phyloP scores from a whole-genome alignment of 306 rosid genomes.

The Citrullus mucosospermus region DNA sequence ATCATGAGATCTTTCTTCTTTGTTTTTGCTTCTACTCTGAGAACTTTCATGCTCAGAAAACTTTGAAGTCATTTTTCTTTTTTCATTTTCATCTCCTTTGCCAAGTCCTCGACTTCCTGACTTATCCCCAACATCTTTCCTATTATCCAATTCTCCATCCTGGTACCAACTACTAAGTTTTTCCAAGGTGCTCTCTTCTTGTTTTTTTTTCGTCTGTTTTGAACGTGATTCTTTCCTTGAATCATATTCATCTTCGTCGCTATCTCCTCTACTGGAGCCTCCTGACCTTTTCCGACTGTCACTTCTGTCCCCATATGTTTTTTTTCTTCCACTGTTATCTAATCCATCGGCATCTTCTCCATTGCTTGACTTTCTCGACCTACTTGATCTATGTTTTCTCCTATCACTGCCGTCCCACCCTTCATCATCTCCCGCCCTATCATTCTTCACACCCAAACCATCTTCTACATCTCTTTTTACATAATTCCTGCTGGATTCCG shows the following conservation, averaged over 20 bases:
- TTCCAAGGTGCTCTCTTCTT: slow-evolving; percentile 86
- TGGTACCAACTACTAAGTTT: slow-evolving; percentile 86
- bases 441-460: slow-evolving; percentile 45
- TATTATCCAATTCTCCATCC: slow-evolving; percentile 74
- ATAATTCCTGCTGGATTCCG: slow-evolving; percentile 29
- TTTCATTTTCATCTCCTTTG: slow-evolving; percentile 40
- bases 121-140: slow-evolving; percentile 49
- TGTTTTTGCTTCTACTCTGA: slow-evolving; percentile 35
- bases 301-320: slow-evolving; percentile 35
- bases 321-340: slow-evolving; percentile 58
- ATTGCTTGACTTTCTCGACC: slow-evolving; percentile 47
- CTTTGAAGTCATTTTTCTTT: slow-evolving; percentile 36
- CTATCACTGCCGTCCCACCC: slow-evolving; percentile 64
- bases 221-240: slow-evolving; percentile 43
- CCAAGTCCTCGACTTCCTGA: slow-evolving; percentile 24
- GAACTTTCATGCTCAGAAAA: slow-evolving; percentile 39
- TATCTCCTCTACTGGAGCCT: slow-evolving; percentile 46
- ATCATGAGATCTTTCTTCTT: slow-evolving; percentile 36
- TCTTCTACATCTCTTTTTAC: slow-evolving; percentile 33
- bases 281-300: slow-evolving; percentile 44
- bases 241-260: slow-evolving; percentile 67
- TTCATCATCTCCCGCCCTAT: slow-evolving; percentile 50
- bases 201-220: slow-evolving; percentile 63
- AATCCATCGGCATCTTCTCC: slow-evolving; percentile 53
- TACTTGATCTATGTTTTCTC: slow-evolving; percentile 72